Conservation (phyloP, 306 rosid genomes). For the Alnus glutinosa region DNA sequence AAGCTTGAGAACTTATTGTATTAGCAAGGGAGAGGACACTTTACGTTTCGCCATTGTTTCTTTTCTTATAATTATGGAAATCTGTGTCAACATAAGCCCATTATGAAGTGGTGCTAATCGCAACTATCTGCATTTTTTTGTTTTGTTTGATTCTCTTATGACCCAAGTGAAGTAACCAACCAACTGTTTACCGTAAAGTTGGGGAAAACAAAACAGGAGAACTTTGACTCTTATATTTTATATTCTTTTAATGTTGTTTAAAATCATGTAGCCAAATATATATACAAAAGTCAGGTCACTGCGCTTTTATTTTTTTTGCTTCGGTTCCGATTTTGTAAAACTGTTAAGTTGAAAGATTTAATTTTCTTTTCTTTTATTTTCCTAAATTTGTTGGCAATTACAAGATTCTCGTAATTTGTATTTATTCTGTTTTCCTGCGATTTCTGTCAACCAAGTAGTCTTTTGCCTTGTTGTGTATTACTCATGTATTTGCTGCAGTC, state of each 20-base stretch:
- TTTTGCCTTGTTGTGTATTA: neutral
- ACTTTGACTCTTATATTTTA: neutral
- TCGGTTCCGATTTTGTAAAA: neutral
- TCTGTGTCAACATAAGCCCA: neutral
- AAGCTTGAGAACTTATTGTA: neutral
- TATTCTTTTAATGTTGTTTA: neutral
- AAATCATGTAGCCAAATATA: neutral
- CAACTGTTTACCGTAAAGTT: neutral
- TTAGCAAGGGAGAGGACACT: neutral
- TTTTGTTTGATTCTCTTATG: neutral
- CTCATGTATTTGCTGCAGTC: neutral
- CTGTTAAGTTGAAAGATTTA: neutral
- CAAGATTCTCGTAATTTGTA: neutral
- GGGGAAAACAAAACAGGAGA: neutral
- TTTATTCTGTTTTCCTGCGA: neutral
- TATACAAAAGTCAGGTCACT: neutral
- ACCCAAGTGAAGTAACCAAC: neutral
- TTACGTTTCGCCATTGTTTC: neutral
- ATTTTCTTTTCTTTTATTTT: neutral
- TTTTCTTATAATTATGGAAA: neutral
- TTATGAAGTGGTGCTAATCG: neutral
- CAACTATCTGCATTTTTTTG: neutral
- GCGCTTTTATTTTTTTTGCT: neutral
- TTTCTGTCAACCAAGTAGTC: neutral
- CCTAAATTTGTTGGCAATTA: neutral